Conservation (phyloP, 495 filamentous ascomycete species). For the Lasiosphaeria ovina region DNA sequence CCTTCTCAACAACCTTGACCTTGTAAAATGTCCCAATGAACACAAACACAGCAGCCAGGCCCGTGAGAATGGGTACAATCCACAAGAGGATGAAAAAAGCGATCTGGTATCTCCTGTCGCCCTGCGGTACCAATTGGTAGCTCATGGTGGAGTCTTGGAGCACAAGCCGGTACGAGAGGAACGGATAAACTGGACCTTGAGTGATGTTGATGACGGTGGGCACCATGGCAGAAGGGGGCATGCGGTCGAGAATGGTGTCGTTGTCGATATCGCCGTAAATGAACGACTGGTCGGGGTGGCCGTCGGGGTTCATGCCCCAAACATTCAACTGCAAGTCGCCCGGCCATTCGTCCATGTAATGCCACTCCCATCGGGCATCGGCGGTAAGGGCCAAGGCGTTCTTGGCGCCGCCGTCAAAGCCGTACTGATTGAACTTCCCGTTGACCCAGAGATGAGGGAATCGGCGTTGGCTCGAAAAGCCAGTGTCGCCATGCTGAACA, state of each 20-base stretch:
- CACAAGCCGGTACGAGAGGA: slow-evolving; percentile 53
- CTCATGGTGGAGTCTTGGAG: slow-evolving; percentile 48
- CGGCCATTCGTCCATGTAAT: slow-evolving; percentile 61
- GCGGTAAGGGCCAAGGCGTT: slow-evolving; percentile 51
- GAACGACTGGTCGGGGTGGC: slow-evolving; percentile 56
- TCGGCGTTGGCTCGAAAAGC: slow-evolving; percentile 36
- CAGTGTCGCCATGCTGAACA: slow-evolving; percentile 57
- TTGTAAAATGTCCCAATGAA: slow-evolving; percentile 63
- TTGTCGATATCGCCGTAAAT: slow-evolving; percentile 60
- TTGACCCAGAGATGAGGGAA: slow-evolving; percentile 65
- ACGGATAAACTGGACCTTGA: slow-evolving; percentile 50
- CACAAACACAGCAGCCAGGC: slow-evolving; percentile 47
- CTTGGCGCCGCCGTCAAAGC: slow-evolving; percentile 58
- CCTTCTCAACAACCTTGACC: slow-evolving; percentile 54
- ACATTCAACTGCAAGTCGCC: slow-evolving; percentile 58
- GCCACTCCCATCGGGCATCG: slow-evolving; percentile 56
- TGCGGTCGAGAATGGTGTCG: slow-evolving; percentile 57
- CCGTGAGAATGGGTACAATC: slow-evolving; percentile 49
- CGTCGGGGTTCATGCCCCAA: slow-evolving; percentile 64
- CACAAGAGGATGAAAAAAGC: slow-evolving; percentile 34
- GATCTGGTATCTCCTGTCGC: slow-evolving; percentile 4
- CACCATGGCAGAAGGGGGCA: slow-evolving; percentile 55
- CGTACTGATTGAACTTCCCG: slow-evolving; percentile 61
- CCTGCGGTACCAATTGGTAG: slow-evolving; percentile 34
- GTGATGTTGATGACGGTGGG: slow-evolving; percentile 57